Conservation (phyloP, 2,329 filamentous ascomycete genomes). For the Rutstroemia sp. region DNA sequence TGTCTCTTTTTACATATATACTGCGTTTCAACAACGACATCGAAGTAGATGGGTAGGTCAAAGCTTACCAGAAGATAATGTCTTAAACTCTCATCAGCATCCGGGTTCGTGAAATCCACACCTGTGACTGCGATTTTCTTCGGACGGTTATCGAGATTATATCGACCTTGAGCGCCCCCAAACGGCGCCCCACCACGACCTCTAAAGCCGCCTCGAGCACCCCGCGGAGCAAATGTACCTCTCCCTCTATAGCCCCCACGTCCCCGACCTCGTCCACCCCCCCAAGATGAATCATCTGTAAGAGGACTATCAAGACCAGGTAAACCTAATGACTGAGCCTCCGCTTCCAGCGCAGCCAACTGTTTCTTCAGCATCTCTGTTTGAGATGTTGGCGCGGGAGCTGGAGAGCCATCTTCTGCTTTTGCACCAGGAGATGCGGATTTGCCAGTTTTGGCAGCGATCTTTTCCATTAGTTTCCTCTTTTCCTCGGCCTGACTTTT, state of each 20-base stretch:
- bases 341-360: constrained; percentile 64
- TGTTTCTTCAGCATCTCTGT: constrained; percentile 63
- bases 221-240: constrained; percentile 29
- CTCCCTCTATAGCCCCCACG: constrained; percentile 31
- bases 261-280: constrained; percentile 34
- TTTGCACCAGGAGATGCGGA: constrained; percentile 12
- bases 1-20: neutral
- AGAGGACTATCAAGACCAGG: constrained; percentile 42
- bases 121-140: constrained; percentile 59
- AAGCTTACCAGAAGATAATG: constrained; percentile 61
- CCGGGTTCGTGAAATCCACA: constrained; percentile 52
- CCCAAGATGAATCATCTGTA: constrained; percentile 36
- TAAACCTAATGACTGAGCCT: constrained; percentile 60
- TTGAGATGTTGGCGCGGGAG: constrained; percentile 31
- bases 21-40: neutral
- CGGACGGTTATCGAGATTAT: constrained; percentile 70
- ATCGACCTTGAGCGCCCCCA: constrained; percentile 34
- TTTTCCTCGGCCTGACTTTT: constrained; percentile 59
- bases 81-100: constrained; percentile 61
- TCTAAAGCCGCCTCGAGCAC: constrained; percentile 37
- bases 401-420: constrained; percentile 14
- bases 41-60: neutral
- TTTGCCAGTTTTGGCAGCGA: constrained; percentile 46
- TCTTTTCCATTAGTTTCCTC: constrained; percentile 50
- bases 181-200: constrained; percentile 37